Evolutionary conservation across 768 basidiomycete genomes (phyloP), one percentile per base, ranked within the genome.

Genomic region (Lentinula guzmanii): DNA sequence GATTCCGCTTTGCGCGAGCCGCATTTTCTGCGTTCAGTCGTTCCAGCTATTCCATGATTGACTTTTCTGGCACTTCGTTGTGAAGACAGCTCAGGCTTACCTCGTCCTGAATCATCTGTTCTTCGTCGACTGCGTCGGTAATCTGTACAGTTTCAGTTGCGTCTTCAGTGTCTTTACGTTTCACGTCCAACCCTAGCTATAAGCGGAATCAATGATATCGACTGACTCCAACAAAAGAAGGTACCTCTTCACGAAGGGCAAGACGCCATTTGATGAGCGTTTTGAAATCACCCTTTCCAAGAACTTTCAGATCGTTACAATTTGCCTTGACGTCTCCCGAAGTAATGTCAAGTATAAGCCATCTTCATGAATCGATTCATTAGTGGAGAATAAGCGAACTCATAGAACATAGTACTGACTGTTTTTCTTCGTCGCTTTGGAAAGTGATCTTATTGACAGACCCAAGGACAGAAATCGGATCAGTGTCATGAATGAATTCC

Each of bases 281-380:
- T 72, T 98, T 98, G 79, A 99, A 99, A 70, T 99, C 97, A 33
- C 95, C 91, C 76, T 98, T 99, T 37, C 97, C 97, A 37, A 99
- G 77, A 4, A 99, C 97, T 72, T 96, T 98, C 65, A 99, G 79
- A 79, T 99, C 97, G 21, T 87, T 84, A 65, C 88, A 90, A 71
- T 91, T 93, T n/a, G 81, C 78, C 70, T 85, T 84, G 64, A 98
- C 77, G 58, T 98, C 96, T 0, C 78, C 70, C 2, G 90, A 89
- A 21, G 93, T 97, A 61, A 88, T 75, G 53, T 84, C 80, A 54
- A 88, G 74, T 55, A 77, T 77, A 35, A 90, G 72, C 91, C 97
- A 96, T 62, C 90, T 93, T 48, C 33, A 61, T 10, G 24, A 16
- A 48, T 28, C 50, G 52, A 16, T 56, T 24, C 52, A 60, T 24